phyloP scores from a whole-genome alignment of 805 yeast species.

The Allodekkera sacchari region DNA sequence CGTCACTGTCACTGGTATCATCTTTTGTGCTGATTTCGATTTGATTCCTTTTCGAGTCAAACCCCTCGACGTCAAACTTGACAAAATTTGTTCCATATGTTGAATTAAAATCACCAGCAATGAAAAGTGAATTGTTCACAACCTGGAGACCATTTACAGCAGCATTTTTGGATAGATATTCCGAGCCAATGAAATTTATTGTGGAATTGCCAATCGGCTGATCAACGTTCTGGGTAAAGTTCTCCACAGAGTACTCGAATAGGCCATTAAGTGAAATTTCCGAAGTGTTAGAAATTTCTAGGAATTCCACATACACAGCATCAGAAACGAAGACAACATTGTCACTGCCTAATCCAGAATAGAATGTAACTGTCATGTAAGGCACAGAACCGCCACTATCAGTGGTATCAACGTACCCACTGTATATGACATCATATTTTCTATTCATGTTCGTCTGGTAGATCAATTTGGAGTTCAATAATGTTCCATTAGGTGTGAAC shows the following conservation, averaged over 20 bases:
- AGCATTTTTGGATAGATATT: slow-evolving; percentile 30
- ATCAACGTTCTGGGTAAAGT: slow-evolving; percentile 38
- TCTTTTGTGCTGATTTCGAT: slow-evolving; percentile 6
- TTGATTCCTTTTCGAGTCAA: slow-evolving; percentile 11
- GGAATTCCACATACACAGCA: slow-evolving; percentile 21
- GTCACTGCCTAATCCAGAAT: slow-evolving; percentile 23
- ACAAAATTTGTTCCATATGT: slow-evolving; percentile 31
- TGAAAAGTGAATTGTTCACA: slow-evolving; percentile 26
- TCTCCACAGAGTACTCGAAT: slow-evolving; percentile 71
- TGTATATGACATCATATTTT: slow-evolving; percentile 72
- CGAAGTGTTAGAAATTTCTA: slow-evolving; percentile 6
- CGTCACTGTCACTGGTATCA: slow-evolving; percentile 22
- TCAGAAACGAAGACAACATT: slow-evolving; percentile 63
- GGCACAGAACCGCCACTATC: slow-evolving; percentile 20
- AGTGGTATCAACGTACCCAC: slow-evolving; percentile 57
- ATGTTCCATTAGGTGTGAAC: slow-evolving; percentile 35
- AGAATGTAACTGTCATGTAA: slow-evolving; percentile 33
- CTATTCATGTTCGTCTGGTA: slow-evolving; percentile 75
- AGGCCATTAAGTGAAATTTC: slow-evolving; percentile 55
- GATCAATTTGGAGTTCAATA: slow-evolving; percentile 36
- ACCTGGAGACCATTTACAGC: slow-evolving; percentile 27
- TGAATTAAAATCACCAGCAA: slow-evolving; percentile 44
- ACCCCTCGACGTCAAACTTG: slow-evolving; percentile 19
- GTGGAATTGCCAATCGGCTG: slow-evolving; percentile 39
- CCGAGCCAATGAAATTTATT: slow-evolving; percentile 31